Conservation (phyloP, 2,329 filamentous ascomycete genomes). For the Talaromyces marneffei region DNA sequence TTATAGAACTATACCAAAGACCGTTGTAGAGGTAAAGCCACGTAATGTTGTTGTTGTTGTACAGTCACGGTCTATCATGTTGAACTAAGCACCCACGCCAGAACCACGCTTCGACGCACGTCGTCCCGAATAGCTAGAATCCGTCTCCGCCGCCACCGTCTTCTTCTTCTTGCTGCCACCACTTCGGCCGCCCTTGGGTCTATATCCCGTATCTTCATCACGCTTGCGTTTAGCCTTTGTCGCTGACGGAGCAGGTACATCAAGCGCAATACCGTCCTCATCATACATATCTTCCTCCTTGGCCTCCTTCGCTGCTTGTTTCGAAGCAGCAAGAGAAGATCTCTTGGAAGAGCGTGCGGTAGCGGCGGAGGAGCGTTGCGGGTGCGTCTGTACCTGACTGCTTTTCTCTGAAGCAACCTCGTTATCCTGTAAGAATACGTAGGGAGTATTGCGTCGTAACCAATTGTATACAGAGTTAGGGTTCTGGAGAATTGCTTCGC, state of each 20-base stretch:
- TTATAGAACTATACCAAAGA: neutral
- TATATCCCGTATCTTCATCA: conserved; percentile 43
- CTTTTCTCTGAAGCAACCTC: conserved; percentile 44
- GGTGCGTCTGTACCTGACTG: conserved; percentile 18
- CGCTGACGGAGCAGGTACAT: conserved; percentile 27
- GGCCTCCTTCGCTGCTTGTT: conserved; percentile 26
- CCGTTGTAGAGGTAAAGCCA: neutral
- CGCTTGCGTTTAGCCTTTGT: conserved; percentile 43
- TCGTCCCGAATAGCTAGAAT: conserved; percentile 19
- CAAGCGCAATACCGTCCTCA: conserved; percentile 37
- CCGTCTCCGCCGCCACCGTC: conserved; percentile 32
- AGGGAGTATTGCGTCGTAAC: conserved; percentile 77
- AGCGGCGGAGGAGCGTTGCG: neutral
- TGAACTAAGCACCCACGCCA: conserved; percentile 10
- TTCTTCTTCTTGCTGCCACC: conserved; percentile 32
- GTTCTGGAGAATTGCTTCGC: conserved; percentile 60
- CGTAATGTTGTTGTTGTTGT: neutral
- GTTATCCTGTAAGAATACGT: conserved; percentile 76
- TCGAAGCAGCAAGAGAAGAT: conserved; percentile 29
- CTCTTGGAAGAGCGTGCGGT: conserved; percentile 40
- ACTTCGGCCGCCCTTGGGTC: conserved; percentile 42
- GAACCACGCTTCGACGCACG: conserved; percentile 15
- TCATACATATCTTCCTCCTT: conserved; percentile 40
- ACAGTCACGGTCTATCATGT: neutral
- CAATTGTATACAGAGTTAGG: conserved; percentile 93